Evolutionary conservation across 106 monocot species (phyloP).

Genomic region (Chionographis japonica): DNA sequence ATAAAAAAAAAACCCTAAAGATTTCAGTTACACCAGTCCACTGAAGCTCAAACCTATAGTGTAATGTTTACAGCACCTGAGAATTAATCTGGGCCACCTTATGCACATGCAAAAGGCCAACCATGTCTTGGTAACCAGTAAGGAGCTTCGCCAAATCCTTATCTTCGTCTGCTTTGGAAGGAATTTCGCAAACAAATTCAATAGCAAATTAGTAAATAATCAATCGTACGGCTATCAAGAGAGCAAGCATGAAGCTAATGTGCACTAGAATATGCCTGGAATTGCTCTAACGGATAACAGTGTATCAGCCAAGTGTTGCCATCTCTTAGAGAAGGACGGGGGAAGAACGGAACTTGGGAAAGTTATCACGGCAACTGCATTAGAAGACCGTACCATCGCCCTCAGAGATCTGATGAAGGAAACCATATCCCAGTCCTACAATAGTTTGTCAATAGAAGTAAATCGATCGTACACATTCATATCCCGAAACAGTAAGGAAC

Average conservation of each 20-base stretch:
- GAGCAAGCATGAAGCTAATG: background rate
- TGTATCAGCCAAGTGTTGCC: slow-evolving; percentile 97
- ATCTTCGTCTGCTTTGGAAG: slow-evolving; percentile 69
- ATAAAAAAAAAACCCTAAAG: background rate
- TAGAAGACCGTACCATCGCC: slow-evolving; percentile 74
- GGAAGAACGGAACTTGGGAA: slow-evolving; percentile 75
- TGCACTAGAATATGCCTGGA: slow-evolving; percentile 47
- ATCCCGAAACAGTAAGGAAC: no score
- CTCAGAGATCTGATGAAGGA: slow-evolving; percentile 83
- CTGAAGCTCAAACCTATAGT: background rate
- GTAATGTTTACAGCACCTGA: slow-evolving; percentile 41
- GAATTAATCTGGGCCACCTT: slow-evolving; percentile 82
- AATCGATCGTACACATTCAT: slow-evolving; percentile 3
- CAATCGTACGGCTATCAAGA: background rate
- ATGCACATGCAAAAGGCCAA: slow-evolving; percentile 92
- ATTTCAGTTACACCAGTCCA: background rate
- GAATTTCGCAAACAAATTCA: background rate
- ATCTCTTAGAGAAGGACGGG: slow-evolving; percentile 72
- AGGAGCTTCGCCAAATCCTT: slow-evolving; percentile 84
- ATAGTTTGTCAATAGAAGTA: slow-evolving; percentile 24
- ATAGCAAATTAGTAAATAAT: background rate
- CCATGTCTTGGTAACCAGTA: slow-evolving; percentile 96
- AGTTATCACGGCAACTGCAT: slow-evolving; percentile 84
- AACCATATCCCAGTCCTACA: slow-evolving; percentile 97
- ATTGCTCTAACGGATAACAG: slow-evolving; percentile 77